Evolutionary conservation across 768 basidiomycete species (phyloP).

Genomic region (Lactarius sp.): DNA sequence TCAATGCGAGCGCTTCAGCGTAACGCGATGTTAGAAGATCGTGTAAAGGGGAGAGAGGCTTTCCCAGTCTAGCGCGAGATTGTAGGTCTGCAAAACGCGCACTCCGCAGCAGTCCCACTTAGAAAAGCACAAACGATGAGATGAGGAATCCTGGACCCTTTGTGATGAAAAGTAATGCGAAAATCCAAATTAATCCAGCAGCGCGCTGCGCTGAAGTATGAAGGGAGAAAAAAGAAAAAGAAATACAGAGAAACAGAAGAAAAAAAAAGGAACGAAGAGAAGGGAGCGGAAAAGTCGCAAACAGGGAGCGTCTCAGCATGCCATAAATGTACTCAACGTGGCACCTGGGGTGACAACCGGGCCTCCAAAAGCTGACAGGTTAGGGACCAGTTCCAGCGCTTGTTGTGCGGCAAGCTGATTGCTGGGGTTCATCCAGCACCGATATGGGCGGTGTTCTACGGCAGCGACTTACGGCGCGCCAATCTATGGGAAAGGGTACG

Average conservation of each 20-base stretch:
- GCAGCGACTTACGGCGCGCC: no score
- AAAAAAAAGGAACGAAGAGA: not conserved
- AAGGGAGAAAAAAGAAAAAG: not conserved
- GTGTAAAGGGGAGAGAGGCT: not conserved
- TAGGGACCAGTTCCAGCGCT: no score
- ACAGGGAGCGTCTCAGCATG: no score
- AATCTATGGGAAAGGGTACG: no score
- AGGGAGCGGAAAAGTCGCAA: not conserved
- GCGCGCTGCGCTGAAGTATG: conserved; percentile 15
- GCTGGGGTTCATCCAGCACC: not conserved
- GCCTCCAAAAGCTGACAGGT: not conserved
- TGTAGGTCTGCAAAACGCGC: not conserved
- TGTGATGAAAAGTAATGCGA: not conserved
- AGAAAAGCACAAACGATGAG: conserved; percentile 1
- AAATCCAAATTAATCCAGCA: conserved; percentile 1
- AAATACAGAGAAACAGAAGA: not conserved
- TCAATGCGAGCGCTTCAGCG: not conserved
- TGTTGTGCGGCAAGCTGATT: not conserved
- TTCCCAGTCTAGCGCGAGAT: not conserved
- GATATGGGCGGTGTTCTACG: no score
- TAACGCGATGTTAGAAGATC: not conserved
- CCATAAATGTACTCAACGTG: not conserved
- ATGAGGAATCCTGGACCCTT: conserved; percentile 8
- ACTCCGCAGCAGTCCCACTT: not conserved
- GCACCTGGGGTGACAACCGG: not conserved